These are phyloP conservation scores for Didymella pomorum DNA, from an alignment of 2,329 filamentous ascomycete species.

Conservation along the genomic window DNA sequence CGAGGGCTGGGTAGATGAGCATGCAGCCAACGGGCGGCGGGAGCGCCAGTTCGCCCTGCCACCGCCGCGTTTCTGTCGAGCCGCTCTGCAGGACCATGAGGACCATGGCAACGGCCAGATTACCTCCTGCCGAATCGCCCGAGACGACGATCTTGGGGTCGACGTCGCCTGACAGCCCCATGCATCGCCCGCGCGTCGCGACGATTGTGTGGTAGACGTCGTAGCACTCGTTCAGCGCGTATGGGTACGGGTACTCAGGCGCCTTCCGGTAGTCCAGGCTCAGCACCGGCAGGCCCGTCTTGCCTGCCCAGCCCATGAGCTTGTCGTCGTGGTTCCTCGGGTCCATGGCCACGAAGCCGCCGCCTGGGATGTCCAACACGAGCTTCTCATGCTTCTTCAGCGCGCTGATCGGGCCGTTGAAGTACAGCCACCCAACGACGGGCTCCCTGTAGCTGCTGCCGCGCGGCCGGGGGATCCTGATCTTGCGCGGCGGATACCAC, in stretches of 20 bases:
- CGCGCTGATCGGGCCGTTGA: conserved; percentile 83
- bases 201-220: conserved; percentile 82
- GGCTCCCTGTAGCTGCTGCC: conserved; percentile 85
- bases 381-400: conserved; percentile 79
- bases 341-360: conserved; percentile 96
- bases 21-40: conserved; percentile 85
- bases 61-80: conserved; percentile 63
- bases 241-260: conserved; percentile 84
- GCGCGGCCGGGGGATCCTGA: conserved; percentile 82
- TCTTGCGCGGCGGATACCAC: conserved; percentile 79
- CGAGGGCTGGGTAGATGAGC: conserved; percentile 86
- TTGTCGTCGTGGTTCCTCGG: conserved; percentile 96
- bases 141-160: conserved; percentile 75
- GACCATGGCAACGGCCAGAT: conserved; percentile 79
- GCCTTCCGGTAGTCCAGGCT: conserved; percentile 92
- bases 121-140: conserved; percentile 84
- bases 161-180: conserved; percentile 73
- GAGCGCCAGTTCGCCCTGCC: conserved; percentile 62
- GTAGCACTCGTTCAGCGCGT: conserved; percentile 86
- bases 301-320: conserved; percentile 88
- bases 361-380: conserved; percentile 89
- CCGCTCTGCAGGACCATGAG: conserved; percentile 88
- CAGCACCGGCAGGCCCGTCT: conserved; percentile 84
- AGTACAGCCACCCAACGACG: conserved; percentile 90
- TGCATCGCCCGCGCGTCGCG: conserved; percentile 74